Evolutionary conservation across 805 yeast genomes (phyloP).

Genomic region (Blastobotrys chiropterorum): DNA sequence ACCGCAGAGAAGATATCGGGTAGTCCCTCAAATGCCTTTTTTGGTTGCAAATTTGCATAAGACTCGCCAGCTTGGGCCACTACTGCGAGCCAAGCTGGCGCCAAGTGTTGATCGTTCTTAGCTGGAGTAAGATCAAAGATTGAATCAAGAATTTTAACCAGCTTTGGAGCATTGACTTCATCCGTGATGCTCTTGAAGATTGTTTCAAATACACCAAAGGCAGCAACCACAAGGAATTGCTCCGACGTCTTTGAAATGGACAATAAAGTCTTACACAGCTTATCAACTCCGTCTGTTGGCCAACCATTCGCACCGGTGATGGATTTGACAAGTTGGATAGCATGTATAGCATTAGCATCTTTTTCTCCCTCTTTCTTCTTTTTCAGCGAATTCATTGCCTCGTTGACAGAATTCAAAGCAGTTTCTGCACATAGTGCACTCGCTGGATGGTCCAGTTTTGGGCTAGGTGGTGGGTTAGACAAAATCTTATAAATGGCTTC

Average conservation of each 20-base stretch:
- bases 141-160: constrained; percentile 56
- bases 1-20: constrained; percentile 54
- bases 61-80: constrained; percentile 72
- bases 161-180: constrained; percentile 52
- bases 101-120: constrained; percentile 71
- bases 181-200: constrained; percentile 60
- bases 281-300: constrained; percentile 66
- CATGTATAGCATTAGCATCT: constrained; percentile 60
- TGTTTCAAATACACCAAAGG: constrained; percentile 80
- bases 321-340: constrained; percentile 65
- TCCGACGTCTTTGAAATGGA: constrained; percentile 76
- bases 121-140: constrained; percentile 79
- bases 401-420: constrained; percentile 50
- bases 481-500: constrained; percentile 74
- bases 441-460: constrained; percentile 73
- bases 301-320: constrained; percentile 74
- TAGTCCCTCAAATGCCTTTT: constrained; percentile 47
- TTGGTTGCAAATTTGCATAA: constrained; percentile 46
- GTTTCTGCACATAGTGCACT: constrained; percentile 63
- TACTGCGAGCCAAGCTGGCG: constrained; percentile 94
- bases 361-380: constrained; percentile 34
- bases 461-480: constrained; percentile 65
- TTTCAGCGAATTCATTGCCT: constrained; percentile 34
- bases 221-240: constrained; percentile 73
- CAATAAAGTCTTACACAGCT: constrained; percentile 68